Base-by-base conservation (phyloP, 371 early-diverging fungal species). In the Coemansia sp. region DNA sequence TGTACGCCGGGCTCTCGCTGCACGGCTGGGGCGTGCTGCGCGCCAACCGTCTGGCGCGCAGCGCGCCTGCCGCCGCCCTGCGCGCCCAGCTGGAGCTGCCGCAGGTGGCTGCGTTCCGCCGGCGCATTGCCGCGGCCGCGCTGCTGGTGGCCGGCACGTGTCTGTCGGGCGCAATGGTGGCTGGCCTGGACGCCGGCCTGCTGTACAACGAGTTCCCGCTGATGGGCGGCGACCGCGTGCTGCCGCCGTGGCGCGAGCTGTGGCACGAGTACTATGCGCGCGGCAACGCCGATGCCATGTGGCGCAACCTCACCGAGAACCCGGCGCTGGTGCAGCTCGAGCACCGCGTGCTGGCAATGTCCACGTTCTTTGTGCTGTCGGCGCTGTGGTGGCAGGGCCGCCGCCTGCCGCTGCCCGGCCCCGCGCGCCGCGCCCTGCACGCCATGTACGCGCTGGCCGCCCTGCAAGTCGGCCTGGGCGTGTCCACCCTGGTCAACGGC, bases 121-220 rank as follows among this genome's bases (percentile, higher is more conserved):
- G 82, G 38, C 78, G 74, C 16, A 82, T 89, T 4, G 82, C 86
- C 49, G 84, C 82, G 38, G 69, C 87, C 32, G 84, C 88, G 4
- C 81, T 78, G 30, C 81, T 95, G 20, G 84, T 93, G 53, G 87
- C 94, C 62, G 49, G 90, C n/a, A 96, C 97, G 4, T 92, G 92
- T 35, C 78, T 97, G 65, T 89, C 94, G 1, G 94, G 93, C 54
- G 98, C 93, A 31, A 88, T 96, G 74, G 98, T 98, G 5, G 98
- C 98, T 39, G 98, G 98, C 41, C 78, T 97, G 36, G 98, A 98
- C 68, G 98, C 98, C 35, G 98, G 98, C 30, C 80, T 98, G 54
- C 86, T 96, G 54, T 95, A 96, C 81, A 95, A 95, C 75, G 92
- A 93, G 76, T 98, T 92, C 79, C 98, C 98, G 2, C 78, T 78